Conservation (phyloP, 2,329 filamentous ascomycete species). For the Alternaria tenuissima region DNA sequence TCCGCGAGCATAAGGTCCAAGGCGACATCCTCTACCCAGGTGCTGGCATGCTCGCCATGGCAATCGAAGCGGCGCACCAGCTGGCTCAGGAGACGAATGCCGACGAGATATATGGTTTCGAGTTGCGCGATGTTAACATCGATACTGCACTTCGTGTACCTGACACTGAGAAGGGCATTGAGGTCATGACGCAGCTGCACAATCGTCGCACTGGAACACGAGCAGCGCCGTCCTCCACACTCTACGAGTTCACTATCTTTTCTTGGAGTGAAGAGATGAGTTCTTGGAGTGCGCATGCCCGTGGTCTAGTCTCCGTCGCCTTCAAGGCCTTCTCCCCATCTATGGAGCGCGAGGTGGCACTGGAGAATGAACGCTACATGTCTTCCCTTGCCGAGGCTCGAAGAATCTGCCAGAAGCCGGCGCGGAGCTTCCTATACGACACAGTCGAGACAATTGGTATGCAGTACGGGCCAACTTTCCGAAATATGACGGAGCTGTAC, state of each 20-base stretch:
- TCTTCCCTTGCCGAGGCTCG: not conserved
- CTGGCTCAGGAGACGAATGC: conserved; percentile 1
- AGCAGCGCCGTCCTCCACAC: conserved; percentile 12
- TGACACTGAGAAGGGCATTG: conserved; percentile 13
- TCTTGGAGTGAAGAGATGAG: conserved; percentile 12
- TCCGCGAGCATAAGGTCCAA: conserved; percentile 22
- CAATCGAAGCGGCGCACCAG: conserved; percentile 26
- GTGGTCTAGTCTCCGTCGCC: conserved; percentile 7
- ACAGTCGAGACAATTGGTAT: conserved; percentile 14
- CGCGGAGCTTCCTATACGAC: conserved; percentile 14
- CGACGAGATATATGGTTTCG: conserved; percentile 8
- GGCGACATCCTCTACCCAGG: conserved; percentile 54
- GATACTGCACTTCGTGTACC: conserved; percentile 11
- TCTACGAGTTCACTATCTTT: conserved; percentile 13
- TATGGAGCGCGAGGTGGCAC: conserved; percentile 7
- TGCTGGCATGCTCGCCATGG: conserved; percentile 56
- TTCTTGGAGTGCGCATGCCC: conserved; percentile 12
- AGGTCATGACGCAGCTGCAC: conserved; percentile 15
- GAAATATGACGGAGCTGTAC: conserved; percentile 24
- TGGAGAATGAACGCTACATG: conserved; percentile 6
- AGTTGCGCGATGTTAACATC: conserved; percentile 11
- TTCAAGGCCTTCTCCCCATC: conserved; percentile 6
- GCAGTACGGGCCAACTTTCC: conserved; percentile 18
- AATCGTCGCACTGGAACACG: conserved; percentile 14
- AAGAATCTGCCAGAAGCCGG: conserved; percentile 6